A percentile compares a stretch with the other conserved stretches of the same genome.
These are phyloP conservation scores for Colletotrichum sp. DNA, from an alignment of 2,329 filamentous ascomycete genomes.

Conservation along the genomic window DNA sequence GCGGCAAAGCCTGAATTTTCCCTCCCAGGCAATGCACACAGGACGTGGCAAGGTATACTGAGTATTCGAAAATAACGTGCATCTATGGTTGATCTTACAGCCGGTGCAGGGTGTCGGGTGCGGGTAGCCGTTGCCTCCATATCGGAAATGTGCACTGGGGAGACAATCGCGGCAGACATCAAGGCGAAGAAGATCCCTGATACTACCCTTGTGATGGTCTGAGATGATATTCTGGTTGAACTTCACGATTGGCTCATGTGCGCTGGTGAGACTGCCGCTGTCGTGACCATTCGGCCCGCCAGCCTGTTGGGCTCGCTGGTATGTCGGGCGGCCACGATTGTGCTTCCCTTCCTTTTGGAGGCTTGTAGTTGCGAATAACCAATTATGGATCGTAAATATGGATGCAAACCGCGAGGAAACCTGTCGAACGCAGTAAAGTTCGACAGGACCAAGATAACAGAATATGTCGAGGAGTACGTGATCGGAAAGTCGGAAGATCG, in stretches of 20 bases:
- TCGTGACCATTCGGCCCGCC: background rate
- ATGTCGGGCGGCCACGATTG: background rate
- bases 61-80: background rate
- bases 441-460: background rate
- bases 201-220: accelerated
- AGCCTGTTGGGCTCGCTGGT: background rate
- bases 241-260: background rate
- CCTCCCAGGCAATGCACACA: background rate
- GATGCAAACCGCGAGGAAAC: background rate
- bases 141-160: background rate
- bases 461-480: background rate
- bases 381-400: background rate
- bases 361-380: background rate
- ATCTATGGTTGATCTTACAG: background rate
- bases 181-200: background rate
- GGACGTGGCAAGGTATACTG: background rate
- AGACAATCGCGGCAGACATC: background rate
- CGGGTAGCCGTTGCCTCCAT: background rate
- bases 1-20: background rate
- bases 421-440: background rate
- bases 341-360: background rate
- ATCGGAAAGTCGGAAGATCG: background rate
- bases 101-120: background rate
- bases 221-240: background rate
- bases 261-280: background rate